Percentiles rank a stretch among this genome's conserved stretches.
Evolutionary conservation across 495 filamentous ascomycete genomes (phyloP).

Genomic region (Cercophora newfieldiana): DNA sequence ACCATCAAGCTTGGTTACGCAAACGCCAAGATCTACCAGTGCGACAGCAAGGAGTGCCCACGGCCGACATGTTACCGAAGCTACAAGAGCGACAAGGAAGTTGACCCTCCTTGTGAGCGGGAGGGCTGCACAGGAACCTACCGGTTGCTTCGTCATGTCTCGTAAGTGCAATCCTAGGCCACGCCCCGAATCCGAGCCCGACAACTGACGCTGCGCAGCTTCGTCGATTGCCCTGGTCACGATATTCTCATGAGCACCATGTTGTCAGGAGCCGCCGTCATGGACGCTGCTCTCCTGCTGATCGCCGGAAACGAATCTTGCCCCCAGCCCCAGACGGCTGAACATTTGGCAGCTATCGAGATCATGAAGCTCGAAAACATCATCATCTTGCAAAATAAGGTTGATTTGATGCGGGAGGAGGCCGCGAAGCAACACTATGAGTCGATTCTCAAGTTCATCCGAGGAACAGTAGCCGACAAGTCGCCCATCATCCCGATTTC

Average conservation of each 20-base stretch:
- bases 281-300: constrained; percentile 94
- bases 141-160: constrained; percentile 80
- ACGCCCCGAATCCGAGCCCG: background rate
- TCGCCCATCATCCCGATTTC: constrained; percentile 98
- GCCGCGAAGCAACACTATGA: constrained; percentile 88
- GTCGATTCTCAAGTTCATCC: constrained; percentile 95
- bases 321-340: constrained; percentile 97
- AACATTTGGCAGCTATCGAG: constrained; percentile 97
- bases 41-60: constrained; percentile 86
- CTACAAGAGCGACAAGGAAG: constrained; percentile 97
- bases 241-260: constrained; percentile 99
- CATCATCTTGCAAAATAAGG: constrained; percentile 99
- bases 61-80: constrained; percentile 94
- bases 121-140: constrained; percentile 87
- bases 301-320: constrained; percentile 99
- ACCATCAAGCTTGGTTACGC: constrained; percentile 99
- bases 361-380: constrained; percentile 99
- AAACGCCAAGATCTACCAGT: constrained; percentile 99
- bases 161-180: constrained; percentile 58
- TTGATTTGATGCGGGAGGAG: constrained; percentile 95
- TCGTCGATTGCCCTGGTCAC: constrained; percentile 99
- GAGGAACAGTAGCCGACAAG: constrained; percentile 93
- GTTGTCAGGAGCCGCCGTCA: constrained; percentile 98
- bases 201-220: constrained; percentile 49
- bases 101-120: constrained; percentile 92